Evolutionary conservation across 2,329 filamentous ascomycete species (phyloP).

Genomic region (Gaeumannomyces sp.): DNA sequence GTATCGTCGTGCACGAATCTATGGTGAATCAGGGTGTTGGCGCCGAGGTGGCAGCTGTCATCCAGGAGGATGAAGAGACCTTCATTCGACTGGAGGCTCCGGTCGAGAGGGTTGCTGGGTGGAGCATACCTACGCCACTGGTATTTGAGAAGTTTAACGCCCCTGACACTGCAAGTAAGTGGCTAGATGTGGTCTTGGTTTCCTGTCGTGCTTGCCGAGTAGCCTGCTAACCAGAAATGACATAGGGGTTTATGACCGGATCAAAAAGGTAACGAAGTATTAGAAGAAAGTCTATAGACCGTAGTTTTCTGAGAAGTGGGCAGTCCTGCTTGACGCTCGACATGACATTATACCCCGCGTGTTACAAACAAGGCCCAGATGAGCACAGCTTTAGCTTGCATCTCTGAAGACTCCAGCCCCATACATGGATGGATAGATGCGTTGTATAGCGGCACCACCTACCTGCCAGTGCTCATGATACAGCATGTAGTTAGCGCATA

Average conservation of each 20-base stretch:
- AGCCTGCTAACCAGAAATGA: neutral
- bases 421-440: no score
- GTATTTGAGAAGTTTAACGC: constrained; percentile 75
- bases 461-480: no score
- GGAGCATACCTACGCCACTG: constrained; percentile 77
- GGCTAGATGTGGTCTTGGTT: neutral
- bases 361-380: neutral
- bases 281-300: constrained; percentile 25
- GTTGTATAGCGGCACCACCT: no score
- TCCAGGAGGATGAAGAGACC: constrained; percentile 70
- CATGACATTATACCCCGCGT: neutral
- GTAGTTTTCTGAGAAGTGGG: neutral
- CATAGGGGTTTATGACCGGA: constrained; percentile 63
- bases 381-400: neutral
- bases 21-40: constrained; percentile 88
- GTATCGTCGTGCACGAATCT: constrained; percentile 84
- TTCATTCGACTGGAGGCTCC: constrained; percentile 82
- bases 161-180: constrained; percentile 82
- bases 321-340: neutral
- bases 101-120: constrained; percentile 79
- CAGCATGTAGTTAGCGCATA: no score
- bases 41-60: constrained; percentile 80
- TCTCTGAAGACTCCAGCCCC: no score
- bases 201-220: neutral
- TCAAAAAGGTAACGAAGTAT: constrained; percentile 61